Evolutionary conservation across 345 rosid species (phyloP), one percentile per base, ranked within the genome.

Genomic region (Salix viminalis): DNA sequence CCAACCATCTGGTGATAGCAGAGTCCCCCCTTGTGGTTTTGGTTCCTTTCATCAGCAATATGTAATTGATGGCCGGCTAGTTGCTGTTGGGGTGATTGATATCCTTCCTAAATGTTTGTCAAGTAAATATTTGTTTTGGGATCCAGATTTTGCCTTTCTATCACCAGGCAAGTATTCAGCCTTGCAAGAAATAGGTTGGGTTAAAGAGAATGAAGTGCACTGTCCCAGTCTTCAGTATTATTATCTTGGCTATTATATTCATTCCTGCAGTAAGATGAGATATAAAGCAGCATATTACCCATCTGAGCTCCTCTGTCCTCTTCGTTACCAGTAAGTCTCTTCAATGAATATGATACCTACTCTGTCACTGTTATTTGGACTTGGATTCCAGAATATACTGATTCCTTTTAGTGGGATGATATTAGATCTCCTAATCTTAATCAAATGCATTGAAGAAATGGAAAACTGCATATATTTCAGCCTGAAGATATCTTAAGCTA

Each of bases 21-120:
- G 84, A 67, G 94, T 90, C 82, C 95, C 97, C 13, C 86, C 87
- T 9, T 90, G 93, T 76, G 98, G 99, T 71, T 96, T 91, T 70
- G 98, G 99, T 52, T 93, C 99, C 75, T 96, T 93, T 83, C 99
- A 96, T 88, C 99, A 96, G 82, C 97, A 91, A 72, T 96, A 94
- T 80, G 76, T 90, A 75, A 76, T 96, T 68, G 94, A 93, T 81
- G 99, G 96, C 37, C 90, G 62, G 80, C 86, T 96, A 39, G 87
- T 96, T 76, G 99, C 99, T 26, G 98, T 94, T 13, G 99, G 99
- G 41, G 98, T 96, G 52, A 70, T 96, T 37, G 99, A 96, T 84
- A 85, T 93, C 75, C 97, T 96, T 65, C 99, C 99, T 60, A 87
- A 84, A 84, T 94, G 99, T 84, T 81, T 96, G 87, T 96, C 98